phyloP scores from a whole-genome alignment of 2,329 filamentous ascomycete genomes.

The Fonsecaea nubica region DNA sequence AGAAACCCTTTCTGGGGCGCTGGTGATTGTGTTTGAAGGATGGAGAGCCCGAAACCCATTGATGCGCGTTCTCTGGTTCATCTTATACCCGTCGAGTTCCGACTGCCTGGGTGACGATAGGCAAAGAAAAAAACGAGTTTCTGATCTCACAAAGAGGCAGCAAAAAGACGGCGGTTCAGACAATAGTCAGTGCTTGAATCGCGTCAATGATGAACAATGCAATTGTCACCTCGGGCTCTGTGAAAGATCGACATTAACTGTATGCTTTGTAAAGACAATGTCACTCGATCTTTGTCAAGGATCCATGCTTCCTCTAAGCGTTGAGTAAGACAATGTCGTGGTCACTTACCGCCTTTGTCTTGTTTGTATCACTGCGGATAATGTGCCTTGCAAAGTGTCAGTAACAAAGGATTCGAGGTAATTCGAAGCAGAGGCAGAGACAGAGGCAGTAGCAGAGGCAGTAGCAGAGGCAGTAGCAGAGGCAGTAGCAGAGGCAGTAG shows the following conservation, averaged over 20 bases:
- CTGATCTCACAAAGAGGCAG: background rate
- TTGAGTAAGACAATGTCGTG: background rate
- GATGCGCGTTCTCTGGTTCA: background rate
- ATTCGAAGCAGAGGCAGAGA: background rate
- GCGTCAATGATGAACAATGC: background rate
- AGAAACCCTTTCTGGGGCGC: conserved; percentile 9
- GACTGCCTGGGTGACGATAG: background rate
- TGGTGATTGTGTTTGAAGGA: conserved; percentile 19
- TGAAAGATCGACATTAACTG: background rate
- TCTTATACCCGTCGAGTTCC: background rate
- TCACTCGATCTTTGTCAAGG: background rate
- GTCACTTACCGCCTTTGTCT: background rate
- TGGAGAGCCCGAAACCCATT: background rate
- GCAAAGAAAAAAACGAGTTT: background rate
- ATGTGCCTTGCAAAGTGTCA: background rate
- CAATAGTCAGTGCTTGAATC: background rate
- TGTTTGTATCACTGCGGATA: background rate
- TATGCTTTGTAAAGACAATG: background rate
- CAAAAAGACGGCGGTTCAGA: background rate
- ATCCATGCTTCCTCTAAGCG: background rate
- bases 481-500: background rate
- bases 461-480: background rate
- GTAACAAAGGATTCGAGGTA: background rate
- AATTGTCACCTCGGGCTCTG: background rate
- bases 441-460: too few species aligned